Base-by-base conservation (phyloP, 148 eudicot species). In the Mesembryanthemum crystallinum region DNA sequence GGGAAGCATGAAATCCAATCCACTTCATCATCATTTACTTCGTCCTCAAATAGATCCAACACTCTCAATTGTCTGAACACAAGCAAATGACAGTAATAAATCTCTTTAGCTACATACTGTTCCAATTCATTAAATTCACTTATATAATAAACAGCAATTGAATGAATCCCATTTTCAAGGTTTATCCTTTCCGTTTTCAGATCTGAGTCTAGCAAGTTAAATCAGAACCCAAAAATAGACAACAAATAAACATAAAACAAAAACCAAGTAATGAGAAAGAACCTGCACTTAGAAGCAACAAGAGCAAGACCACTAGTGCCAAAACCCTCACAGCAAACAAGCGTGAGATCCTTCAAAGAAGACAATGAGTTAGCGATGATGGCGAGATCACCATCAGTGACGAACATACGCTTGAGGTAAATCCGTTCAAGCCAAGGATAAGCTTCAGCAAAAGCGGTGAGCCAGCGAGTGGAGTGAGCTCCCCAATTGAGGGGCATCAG, bases 1-100 rank as follows among this genome's bases (percentile, higher is more conserved):
- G 94, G 94, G 49, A 92, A 90, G 76, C 86, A 83, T 3, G 92
- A 90, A 69, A 92, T 83, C 97, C 97, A 92, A 80, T 92, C 97
- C 66, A 87, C 87, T 21, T 86, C 94, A 73, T 87, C 93, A 60
- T 90, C 91, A 1, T 73, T 63, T 59, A 92, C 89, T 72, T 92
- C 97, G 62, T 71, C 88, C 75, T 92, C 97, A 32, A 87, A 83
- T 80, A 92, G 89, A 83, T 90, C 97, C 80, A 92, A 82, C 58
- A 90, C 94, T 71, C 88, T 88, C 74, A 92, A 84, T 73, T 87
- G 78, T 83, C 97, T 92, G 85, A 65, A 58, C 71, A 63, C 62
- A 73, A 65, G 15, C 64, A 33, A 52, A 17, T 24, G 4, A 55
- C 24, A 6, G 10, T 15, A 69, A 51, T 42, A 27, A 21, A 43